These are phyloP conservation scores for Austroboletus niveus DNA, from an alignment of 1,284 basidiomycete species.

Conservation along the genomic window DNA sequence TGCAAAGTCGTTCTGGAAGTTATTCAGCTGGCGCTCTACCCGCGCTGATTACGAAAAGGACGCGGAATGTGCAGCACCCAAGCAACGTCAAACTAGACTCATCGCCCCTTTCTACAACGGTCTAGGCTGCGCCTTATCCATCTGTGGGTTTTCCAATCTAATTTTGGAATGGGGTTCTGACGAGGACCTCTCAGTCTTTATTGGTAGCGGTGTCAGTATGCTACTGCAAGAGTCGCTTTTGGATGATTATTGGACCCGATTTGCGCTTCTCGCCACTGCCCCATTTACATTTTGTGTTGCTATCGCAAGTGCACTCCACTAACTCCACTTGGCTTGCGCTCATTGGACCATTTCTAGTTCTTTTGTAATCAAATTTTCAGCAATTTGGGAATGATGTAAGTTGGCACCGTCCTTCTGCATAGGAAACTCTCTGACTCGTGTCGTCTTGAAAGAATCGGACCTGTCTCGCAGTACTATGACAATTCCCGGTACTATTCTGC, in stretches of 20 bases:
- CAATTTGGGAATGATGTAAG: conserved; percentile 57
- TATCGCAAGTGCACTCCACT: conserved; percentile 47
- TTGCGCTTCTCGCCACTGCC: conserved; percentile 59
- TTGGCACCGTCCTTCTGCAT: not conserved
- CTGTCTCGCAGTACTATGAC: conserved; percentile 73
- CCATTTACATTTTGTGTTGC: conserved; percentile 78
- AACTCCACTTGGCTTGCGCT: not conserved
- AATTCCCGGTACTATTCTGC: conserved; percentile 75
- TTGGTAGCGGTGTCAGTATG: conserved; percentile 52
- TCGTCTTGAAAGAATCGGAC: conserved; percentile 50
- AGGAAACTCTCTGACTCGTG: not conserved
- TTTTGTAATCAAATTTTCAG: conserved; percentile 61
- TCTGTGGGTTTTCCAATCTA: conserved; percentile 45
- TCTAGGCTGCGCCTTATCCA: conserved; percentile 61
- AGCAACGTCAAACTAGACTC: conserved; percentile 50
- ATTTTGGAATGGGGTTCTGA: conserved; percentile 2
- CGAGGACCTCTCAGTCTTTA: conserved; percentile 47
- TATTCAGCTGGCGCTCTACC: conserved; percentile 36
- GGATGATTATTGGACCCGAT: conserved; percentile 62
- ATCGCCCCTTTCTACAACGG: conserved; percentile 80
- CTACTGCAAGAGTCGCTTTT: conserved; percentile 66
- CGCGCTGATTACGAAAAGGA: conserved; percentile 33
- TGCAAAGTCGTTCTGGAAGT: conserved; percentile 24
- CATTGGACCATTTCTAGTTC: conserved; percentile 51
- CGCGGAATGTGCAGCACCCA: conserved; percentile 46